These are phyloP conservation scores for Pochonia chlamydosporia DNA, from an alignment of 2,329 filamentous ascomycete species.

Conservation along the genomic window DNA sequence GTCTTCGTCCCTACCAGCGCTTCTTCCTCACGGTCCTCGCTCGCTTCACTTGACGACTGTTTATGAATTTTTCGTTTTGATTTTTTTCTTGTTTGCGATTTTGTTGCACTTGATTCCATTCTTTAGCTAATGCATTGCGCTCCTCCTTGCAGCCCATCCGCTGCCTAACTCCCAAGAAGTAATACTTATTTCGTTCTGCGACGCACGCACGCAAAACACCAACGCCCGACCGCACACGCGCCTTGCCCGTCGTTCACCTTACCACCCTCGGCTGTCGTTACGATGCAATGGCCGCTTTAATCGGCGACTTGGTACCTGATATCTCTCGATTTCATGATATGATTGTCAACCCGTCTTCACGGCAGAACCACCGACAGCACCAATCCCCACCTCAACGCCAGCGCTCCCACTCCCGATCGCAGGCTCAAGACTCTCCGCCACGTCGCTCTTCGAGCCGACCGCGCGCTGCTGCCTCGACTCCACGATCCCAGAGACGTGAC, in stretches of 20 bases:
- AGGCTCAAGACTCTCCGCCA: conserved; percentile 12
- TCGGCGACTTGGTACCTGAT: conserved; percentile 70
- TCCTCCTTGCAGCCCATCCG: conserved; percentile 2
- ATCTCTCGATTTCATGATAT: conserved; percentile 65
- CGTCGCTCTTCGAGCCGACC: conserved; percentile 24
- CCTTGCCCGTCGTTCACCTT: not conserved
- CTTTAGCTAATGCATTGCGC: not conserved
- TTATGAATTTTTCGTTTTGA: not conserved
- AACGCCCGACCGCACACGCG: not conserved
- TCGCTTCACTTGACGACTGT: not conserved
- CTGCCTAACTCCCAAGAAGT: not conserved
- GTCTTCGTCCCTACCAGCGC: not conserved
- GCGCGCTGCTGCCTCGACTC: conserved; percentile 16
- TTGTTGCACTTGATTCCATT: not conserved
- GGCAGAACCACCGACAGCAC: conserved; percentile 42
- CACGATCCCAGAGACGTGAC: conserved; percentile 18
- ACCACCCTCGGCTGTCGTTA: conserved; percentile 7
- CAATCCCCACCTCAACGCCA: conserved; percentile 23
- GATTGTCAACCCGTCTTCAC: conserved; percentile 48
- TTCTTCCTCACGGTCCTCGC: not conserved
- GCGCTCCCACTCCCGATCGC: conserved; percentile 15
- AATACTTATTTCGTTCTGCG: not conserved
- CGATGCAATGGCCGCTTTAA: conserved; percentile 57
- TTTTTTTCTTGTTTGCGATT: not conserved
- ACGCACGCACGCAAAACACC: not conserved